Evolutionary conservation across 2,329 filamentous ascomycete genomes (phyloP).

Genomic region (Colletotrichum higginsianum): DNA sequence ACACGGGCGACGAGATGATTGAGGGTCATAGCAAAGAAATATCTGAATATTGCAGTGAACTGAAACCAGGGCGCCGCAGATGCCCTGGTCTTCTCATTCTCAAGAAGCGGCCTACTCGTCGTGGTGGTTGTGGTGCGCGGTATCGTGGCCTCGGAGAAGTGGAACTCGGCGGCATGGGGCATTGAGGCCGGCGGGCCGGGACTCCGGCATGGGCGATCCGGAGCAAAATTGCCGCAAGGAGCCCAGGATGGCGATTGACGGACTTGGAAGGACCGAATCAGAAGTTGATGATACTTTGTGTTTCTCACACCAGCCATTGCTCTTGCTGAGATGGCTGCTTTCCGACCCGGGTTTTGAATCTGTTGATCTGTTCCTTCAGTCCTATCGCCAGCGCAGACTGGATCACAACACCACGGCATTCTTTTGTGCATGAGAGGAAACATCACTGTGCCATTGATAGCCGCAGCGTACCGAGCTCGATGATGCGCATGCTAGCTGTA

Average conservation of each 20-base stretch:
- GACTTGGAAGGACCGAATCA: slow-evolving; percentile 50
- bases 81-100: too few relatives aligned
- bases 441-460: neutral
- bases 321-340: neutral
- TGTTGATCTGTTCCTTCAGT: neutral
- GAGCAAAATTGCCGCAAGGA: slow-evolving; percentile 48
- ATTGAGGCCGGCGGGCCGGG: slow-evolving; percentile 65
- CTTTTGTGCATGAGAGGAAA: neutral
- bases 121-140: slow-evolving; percentile 66
- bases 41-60: too few relatives aligned
- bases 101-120: slow-evolving; percentile 59
- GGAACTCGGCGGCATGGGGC: slow-evolving; percentile 54
- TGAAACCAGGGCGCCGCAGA: too few relatives aligned
- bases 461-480: neutral
- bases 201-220: slow-evolving; percentile 59
- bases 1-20: slow-evolving; percentile 7
- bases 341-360: neutral
- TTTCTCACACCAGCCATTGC: too few relatives aligned
- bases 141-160: slow-evolving; percentile 60
- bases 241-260: slow-evolving; percentile 61
- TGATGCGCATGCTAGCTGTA: neutral
- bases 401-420: neutral
- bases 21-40: slow-evolving; percentile 40
- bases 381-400: neutral
- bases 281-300: too few relatives aligned